Evolutionary conservation across 805 yeast genomes (phyloP), one percentile per base, ranked within the genome.

Genomic region (Yarrowia sp.): DNA sequence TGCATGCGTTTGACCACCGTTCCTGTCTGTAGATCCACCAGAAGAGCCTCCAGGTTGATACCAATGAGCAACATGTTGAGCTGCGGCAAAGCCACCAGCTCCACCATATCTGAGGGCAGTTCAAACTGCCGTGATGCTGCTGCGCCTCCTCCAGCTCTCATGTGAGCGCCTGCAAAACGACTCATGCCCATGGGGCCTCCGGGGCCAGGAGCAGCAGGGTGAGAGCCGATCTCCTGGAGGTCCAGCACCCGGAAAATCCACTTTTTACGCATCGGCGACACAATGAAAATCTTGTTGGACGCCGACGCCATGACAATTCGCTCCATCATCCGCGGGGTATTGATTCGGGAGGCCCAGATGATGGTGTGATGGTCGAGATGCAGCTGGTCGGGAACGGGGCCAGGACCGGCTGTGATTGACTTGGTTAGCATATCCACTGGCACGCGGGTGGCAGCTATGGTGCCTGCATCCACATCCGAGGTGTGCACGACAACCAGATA

Each of bases 21-120:
- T 7, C 96, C 96, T 0, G 92, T 85, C 71, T 87, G 92, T 38
- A 87, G 85, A 76, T 91, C 96, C 26, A 64, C 89, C 81, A 67
- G 88, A 30, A 69, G 69, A 10, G 66, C 72, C 36, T 33, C 62
- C 22, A 52, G 19, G 10, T 51, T 67, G 21, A 71, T 44, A 0
- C 69, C 66, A 17, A 71, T 36, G 36, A 72, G 44, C 43, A 70
- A 66, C 73, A 72, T 67, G 58, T 72, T 69, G 14, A 72, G 43
- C 16, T 66, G 70, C 8, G 71, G 72, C 9, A 61, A 21, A 9
- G 44, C 64, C 17, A 26, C 64, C 12, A 61, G 36, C 51, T 58
- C 51, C 21, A 32, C 51, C 51, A 58, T 58, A 19, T 58, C 63
- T 2, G 63, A 58, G 14, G 49, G 51, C 63, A 58, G 24, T 22